Evolutionary conservation across 331 rosid species (phyloP), one percentile per base, ranked within the genome.

Genomic region (Spiraea crenata): DNA sequence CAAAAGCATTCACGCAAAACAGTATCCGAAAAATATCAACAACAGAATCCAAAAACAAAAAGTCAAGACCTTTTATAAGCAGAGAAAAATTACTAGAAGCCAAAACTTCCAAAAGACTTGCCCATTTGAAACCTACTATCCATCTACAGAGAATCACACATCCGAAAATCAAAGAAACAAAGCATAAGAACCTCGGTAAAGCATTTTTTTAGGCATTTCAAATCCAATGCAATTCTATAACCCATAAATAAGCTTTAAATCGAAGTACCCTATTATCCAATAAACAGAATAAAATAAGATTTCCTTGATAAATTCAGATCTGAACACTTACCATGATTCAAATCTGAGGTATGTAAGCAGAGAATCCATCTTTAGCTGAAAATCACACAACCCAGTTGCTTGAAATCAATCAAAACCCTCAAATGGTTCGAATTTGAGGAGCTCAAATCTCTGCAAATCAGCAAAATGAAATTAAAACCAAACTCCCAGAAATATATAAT

Each of bases 251-350:
- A 47, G 73, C 55, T n/a, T 71, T 66, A 61, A 62, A 5, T 37
- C 69, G 39, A 49, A 67, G 25, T 46, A 54, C 57, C 74, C 69
- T 65, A n/a, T 35, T 49, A 71, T 39, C 70, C 67, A 66, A 69
- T 54, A 44, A 19, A 38, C 45, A 20, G 54, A 57, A 52, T 3
- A 51, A 4, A 67, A 17, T 25, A 25, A 38, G n/a, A 79, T 69
- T 74, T 64, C 44, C 75, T 73, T 61, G 35, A 54, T 17, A 84
- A 67, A 74, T 81, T 87, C 88, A 89, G 96, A 92, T 92, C 93
- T 83, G 89, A 70, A 60, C 57, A 81, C 96, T 87, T 80, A 87
- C 96, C 47, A 41, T 73, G 80, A 74, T 65, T 74, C 81, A 79
- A 81, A 78, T 80, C 85, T 81, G 74, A 64, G 62, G 59, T 74